phyloP scores from a whole-genome alignment of 2,329 filamentous ascomycete genomes.

The Neoarthrinium moseri region DNA sequence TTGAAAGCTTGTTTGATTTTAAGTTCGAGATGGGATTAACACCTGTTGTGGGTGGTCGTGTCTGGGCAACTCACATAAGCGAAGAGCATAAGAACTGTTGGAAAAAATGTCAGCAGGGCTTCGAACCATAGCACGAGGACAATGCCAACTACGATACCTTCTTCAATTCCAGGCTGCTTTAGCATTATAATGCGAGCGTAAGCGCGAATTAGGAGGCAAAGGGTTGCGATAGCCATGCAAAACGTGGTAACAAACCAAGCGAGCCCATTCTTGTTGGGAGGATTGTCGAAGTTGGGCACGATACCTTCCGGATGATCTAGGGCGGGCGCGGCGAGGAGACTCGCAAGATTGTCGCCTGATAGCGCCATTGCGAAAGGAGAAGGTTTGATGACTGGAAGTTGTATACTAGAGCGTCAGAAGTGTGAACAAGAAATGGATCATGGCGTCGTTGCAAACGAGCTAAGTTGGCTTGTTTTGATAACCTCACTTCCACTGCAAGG shows the following conservation, averaged over 20 bases:
- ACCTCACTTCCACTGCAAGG: too few species aligned
- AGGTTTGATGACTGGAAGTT: too few species aligned
- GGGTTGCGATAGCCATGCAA: constrained; percentile 1
- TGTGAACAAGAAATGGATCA: too few species aligned
- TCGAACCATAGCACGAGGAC: background rate
- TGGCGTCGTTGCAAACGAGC: too few species aligned
- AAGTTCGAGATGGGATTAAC: too few species aligned
- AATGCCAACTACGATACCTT: too few species aligned
- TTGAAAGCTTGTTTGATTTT: too few species aligned
- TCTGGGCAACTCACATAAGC: constrained; percentile 2
- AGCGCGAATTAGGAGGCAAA: constrained; percentile 1
- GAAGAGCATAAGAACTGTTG: background rate
- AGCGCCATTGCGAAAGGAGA: background rate
- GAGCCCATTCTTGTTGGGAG: constrained; percentile 4
- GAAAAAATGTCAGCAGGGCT: too few species aligned
- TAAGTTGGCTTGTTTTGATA: too few species aligned
- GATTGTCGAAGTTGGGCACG: constrained; percentile 8
- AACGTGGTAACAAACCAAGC: constrained; percentile 4
- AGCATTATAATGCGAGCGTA: background rate
- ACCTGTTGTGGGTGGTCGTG: too few species aligned
- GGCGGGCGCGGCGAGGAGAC: constrained; percentile 1
- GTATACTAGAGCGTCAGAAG: too few species aligned
- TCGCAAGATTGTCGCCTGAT: background rate
- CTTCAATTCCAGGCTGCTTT: background rate
- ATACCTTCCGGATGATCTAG: constrained; percentile 8